Evolutionary conservation across 805 yeast species (phyloP).

Genomic region (Teunomyces tritomae): DNA sequence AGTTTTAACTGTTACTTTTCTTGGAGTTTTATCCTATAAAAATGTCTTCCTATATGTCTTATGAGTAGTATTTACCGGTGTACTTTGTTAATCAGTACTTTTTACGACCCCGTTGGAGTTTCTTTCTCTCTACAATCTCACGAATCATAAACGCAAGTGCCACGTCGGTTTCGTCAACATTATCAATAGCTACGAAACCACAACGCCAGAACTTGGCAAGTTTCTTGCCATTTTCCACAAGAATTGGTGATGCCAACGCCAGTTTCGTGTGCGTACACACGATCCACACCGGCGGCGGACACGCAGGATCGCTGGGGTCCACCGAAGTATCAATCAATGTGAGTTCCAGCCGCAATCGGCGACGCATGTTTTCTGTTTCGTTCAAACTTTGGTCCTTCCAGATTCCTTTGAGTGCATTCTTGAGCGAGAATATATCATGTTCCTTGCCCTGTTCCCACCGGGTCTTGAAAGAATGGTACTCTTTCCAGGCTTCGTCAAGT

Average conservation of each 20-base stretch:
- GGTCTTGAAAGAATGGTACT: conserved; percentile 52
- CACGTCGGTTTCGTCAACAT: conserved; percentile 54
- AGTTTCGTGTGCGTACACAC: conserved; percentile 63
- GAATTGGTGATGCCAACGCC: conserved; percentile 56
- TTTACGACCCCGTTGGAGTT: conserved; percentile 13
- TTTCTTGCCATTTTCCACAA: conserved; percentile 56
- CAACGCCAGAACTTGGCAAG: conserved; percentile 62
- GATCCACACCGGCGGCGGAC: conserved; percentile 64
- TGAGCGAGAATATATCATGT: conserved; percentile 61
- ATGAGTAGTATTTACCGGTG: too few relatives aligned
- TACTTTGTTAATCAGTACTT: neutral
- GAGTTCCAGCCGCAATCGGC: conserved; percentile 30
- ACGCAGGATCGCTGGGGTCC: conserved; percentile 34
- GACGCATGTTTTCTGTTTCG: conserved; percentile 19
- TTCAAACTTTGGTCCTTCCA: conserved; percentile 46
- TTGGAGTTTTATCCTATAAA: neutral
- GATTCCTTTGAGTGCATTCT: conserved; percentile 54
- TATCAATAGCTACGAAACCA: conserved; percentile 64
- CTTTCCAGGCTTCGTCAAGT: conserved; percentile 72
- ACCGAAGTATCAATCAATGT: conserved; percentile 22
- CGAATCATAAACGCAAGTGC: conserved; percentile 55
- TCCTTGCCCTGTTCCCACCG: conserved; percentile 66
- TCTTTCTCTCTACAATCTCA: conserved; percentile 52
- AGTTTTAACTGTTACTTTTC: neutral
- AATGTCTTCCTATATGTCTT: too few relatives aligned